Percentiles rank a stretch among this genome's conserved stretches.
phyloP scores from a whole-genome alignment of 495 filamentous ascomycete genomes.

The Hypoxylon lienhwacheense region DNA sequence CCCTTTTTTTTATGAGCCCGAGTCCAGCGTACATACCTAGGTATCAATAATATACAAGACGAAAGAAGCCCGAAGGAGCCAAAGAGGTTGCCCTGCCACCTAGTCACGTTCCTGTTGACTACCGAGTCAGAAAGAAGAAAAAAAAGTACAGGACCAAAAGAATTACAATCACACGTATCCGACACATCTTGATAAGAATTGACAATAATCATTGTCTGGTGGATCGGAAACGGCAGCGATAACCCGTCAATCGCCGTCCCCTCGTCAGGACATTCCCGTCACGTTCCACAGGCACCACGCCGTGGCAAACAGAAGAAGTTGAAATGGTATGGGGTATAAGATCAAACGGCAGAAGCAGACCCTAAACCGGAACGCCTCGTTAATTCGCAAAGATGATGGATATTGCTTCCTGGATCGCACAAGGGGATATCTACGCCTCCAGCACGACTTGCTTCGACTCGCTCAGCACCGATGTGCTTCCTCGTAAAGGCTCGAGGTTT shows the following conservation, averaged over 20 bases:
- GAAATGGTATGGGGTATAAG: conserved; percentile 40
- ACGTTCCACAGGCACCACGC: conserved; percentile 33
- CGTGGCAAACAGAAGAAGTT: conserved; percentile 38
- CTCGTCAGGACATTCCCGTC: conserved; percentile 36
- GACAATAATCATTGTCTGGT: conserved; percentile 32
- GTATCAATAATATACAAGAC: conserved; percentile 41
- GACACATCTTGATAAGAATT: conserved; percentile 30
- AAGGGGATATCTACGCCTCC: conserved; percentile 42
- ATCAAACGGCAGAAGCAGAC: conserved; percentile 34
- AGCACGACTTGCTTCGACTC: conserved; percentile 37
- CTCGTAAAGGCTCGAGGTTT: conserved; percentile 42
- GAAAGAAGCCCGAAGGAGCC: conserved; percentile 18
- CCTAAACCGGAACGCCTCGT: conserved; percentile 38
- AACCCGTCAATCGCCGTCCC: conserved; percentile 31
- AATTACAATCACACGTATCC: conserved; percentile 15
- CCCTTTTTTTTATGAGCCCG: conserved; percentile 20
- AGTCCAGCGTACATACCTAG: conserved; percentile 25
- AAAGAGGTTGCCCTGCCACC: conserved; percentile 26
- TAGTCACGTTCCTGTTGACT: conserved; percentile 16
- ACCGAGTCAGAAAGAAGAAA: conserved; percentile 16
- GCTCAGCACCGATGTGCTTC: conserved; percentile 33
- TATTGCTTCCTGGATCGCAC: conserved; percentile 23
- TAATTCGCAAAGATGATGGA: conserved; percentile 36
- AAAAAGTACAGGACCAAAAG: conserved; percentile 10
- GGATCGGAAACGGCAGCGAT: conserved; percentile 27